Conservation (phyloP, 257 asterid genomes). For the Striga asiatica region DNA sequence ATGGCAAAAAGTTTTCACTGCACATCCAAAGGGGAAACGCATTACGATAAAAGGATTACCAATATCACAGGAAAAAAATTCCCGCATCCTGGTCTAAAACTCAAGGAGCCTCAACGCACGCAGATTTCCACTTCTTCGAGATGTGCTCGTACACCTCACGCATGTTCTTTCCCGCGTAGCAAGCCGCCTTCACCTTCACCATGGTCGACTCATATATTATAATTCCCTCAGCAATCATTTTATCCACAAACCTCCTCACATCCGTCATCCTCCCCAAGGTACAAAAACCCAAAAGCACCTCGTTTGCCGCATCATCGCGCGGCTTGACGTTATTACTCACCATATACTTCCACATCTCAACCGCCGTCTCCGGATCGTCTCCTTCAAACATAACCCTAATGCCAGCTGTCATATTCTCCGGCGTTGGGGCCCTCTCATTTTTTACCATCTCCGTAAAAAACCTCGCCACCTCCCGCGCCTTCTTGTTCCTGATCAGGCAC, state of each 20-base stretch:
- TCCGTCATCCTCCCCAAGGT: conserved; percentile 44
- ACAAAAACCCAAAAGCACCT: conserved; percentile 59
- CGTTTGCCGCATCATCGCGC: conserved; percentile 58
- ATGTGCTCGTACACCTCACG: conserved; percentile 47
- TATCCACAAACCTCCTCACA: conserved; percentile 47
- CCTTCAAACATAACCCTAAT: conserved; percentile 48
- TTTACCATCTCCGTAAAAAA: conserved; percentile 63
- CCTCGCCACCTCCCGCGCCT: conserved; percentile 35
- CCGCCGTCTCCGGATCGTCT: conserved; percentile 63
- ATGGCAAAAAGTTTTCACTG: too few species aligned
- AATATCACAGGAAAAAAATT: too few species aligned
- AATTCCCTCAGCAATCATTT: conserved; percentile 51
- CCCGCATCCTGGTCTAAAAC: not conserved
- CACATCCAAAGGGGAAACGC: too few species aligned
- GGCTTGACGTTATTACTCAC: conserved; percentile 33
- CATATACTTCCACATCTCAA: conserved; percentile 67
- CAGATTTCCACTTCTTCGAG: conserved; percentile 50
- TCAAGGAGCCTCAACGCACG: conserved; percentile 17
- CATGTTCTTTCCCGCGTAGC: conserved; percentile 32
- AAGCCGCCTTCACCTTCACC: conserved; percentile 45
- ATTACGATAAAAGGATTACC: too few species aligned
- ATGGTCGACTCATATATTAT: conserved; percentile 48
- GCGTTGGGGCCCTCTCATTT: conserved; percentile 66
- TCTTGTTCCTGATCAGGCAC: conserved; percentile 51
- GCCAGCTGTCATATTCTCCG: conserved; percentile 39